A percentile compares a stretch with the other conserved stretches of the same genome.
These are phyloP conservation scores for Phytophthora megakarya DNA, from an alignment of 352 stramenopile genomes.

Conservation along the genomic window DNA sequence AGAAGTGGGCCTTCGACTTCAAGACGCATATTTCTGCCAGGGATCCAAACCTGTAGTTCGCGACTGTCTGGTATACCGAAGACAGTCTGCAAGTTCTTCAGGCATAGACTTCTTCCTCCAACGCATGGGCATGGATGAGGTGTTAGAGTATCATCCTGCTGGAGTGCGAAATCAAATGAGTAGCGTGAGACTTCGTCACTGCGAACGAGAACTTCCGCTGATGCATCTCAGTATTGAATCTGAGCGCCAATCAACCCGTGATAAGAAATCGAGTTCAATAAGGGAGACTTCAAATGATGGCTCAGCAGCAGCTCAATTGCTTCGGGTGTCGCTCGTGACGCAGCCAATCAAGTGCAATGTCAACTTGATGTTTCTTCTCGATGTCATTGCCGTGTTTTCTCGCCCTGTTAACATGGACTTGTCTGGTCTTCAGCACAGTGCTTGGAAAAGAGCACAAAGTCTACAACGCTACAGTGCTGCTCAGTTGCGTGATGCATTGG, in stretches of 20 bases:
- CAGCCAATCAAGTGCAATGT: slow-evolving; percentile 84
- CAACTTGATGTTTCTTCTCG: slow-evolving; percentile 75
- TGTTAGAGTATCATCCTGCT: slow-evolving; percentile 64
- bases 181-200: slow-evolving; percentile 68
- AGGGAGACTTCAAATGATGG: slow-evolving; percentile 15
- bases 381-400: slow-evolving; percentile 71
- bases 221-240: slow-evolving; percentile 72
- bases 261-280: slow-evolving; percentile 24
- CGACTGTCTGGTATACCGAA: slow-evolving; percentile 19
- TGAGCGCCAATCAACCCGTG: slow-evolving; percentile 29
- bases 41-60: slow-evolving; percentile 22
- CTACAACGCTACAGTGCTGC: slow-evolving; percentile 78
- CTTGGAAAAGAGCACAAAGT: slow-evolving; percentile 75
- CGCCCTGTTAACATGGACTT: slow-evolving; percentile 79
- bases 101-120: slow-evolving; percentile 65
- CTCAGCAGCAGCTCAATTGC: slow-evolving; percentile 30
- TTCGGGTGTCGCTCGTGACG: slow-evolving; percentile 72
- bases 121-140: slow-evolving; percentile 76
- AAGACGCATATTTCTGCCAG: slow-evolving; percentile 72
- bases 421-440: slow-evolving; percentile 68
- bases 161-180: slow-evolving; percentile 74
- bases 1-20: slow-evolving; percentile 70
- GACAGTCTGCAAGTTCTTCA: slow-evolving; percentile 26
- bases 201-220: slow-evolving; percentile 69
- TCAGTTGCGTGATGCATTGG: slow-evolving; percentile 72